These are phyloP conservation scores for Colletotrichum somersetense DNA, from an alignment of 2,329 filamentous ascomycete species.

Conservation along the genomic window DNA sequence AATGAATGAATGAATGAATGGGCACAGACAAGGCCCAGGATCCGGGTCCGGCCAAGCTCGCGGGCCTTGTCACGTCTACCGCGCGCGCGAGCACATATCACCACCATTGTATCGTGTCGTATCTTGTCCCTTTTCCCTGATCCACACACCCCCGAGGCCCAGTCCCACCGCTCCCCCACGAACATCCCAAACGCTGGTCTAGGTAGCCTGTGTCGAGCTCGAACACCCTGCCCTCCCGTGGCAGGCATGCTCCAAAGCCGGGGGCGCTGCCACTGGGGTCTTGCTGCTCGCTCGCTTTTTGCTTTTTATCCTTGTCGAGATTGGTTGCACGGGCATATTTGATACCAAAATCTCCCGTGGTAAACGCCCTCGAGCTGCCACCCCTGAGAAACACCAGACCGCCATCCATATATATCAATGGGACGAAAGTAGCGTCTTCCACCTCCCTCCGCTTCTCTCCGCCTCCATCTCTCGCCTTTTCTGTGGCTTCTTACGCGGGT, in stretches of 20 bases:
- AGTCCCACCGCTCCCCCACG: constrained; percentile 23
- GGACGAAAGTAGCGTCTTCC: constrained; percentile 32
- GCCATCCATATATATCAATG: constrained; percentile 29
- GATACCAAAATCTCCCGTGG: constrained; percentile 11
- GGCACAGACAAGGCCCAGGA: too few relatives aligned
- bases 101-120: constrained; percentile 1
- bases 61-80: too few relatives aligned
- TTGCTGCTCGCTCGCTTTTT: neutral
- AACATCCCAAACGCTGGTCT: constrained; percentile 39
- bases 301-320: neutral
- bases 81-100: neutral
- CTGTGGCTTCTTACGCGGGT: neutral
- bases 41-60: too few relatives aligned
- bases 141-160: neutral
- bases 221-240: constrained; percentile 32
- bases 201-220: constrained; percentile 33
- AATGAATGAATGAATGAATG: too few relatives aligned
- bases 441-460: neutral
- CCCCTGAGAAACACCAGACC: neutral
- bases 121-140: neutral
- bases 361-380: neutral
- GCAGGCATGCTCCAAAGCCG: constrained; percentile 34
- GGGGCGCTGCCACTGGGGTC: constrained; percentile 30
- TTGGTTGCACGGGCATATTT: constrained; percentile 11
- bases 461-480: neutral